A percentile compares a stretch with the other conserved stretches of the same genome.
Conservation (phyloP, 164 flowering plant genomes). For the Berberis vulgaris region DNA sequence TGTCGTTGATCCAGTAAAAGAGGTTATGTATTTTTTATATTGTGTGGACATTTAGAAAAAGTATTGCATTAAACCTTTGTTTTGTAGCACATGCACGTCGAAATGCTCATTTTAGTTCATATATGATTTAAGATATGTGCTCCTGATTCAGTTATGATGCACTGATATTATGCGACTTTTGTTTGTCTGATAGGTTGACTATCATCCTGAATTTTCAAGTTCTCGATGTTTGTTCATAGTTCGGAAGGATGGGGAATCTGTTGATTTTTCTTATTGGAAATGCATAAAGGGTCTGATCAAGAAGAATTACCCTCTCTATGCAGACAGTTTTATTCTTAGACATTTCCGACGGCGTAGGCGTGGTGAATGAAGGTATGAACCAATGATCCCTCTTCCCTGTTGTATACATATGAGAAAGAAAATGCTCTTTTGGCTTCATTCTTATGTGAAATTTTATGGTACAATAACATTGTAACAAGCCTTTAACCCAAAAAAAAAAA, state of each 20-base stretch:
- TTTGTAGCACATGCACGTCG: too few species aligned
- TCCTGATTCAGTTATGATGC: neutral
- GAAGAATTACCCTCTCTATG: constrained; percentile 81
- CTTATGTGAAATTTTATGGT: constrained; percentile 2
- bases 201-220: constrained; percentile 73
- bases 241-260: constrained; percentile 67
- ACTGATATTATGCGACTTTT: constrained; percentile 1
- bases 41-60: neutral
- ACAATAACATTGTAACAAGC: neutral
- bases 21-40: neutral
- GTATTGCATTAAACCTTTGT: neutral
- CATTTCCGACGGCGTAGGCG: constrained; percentile 58
- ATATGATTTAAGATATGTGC: neutral
- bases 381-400: neutral
- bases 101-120: too few species aligned
- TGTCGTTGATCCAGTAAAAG: neutral
- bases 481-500: neutral
- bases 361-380: constrained; percentile 13
- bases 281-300: constrained; percentile 86
- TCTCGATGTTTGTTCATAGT: constrained; percentile 91
- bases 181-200: constrained; percentile 51
- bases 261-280: constrained; percentile 97
- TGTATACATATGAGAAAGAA: constrained; percentile 4
- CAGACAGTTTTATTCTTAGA: constrained; percentile 75
- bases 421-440: constrained; percentile 3